Evolutionary conservation across 768 basidiomycete species (phyloP).

Genomic region (Leccinum uliginosum): DNA sequence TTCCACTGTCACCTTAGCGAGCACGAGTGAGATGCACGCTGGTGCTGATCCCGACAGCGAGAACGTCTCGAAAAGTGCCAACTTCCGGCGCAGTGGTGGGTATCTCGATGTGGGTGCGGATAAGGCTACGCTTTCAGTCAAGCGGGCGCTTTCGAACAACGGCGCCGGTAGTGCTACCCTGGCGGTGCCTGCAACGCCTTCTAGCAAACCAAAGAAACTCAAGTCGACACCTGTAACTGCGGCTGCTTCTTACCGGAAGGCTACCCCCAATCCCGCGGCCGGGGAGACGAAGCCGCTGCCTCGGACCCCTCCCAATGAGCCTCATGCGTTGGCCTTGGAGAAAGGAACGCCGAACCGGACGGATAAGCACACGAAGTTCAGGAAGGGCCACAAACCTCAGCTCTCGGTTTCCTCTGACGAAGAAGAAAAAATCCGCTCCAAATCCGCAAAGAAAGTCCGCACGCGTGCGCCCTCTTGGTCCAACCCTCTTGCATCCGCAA

Average conservation of each 20-base stretch:
- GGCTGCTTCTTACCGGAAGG: slow-evolving; percentile 4
- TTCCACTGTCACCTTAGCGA: slow-evolving; percentile 31
- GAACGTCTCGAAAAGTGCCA: slow-evolving; percentile 7
- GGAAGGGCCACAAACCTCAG: slow-evolving; percentile 36
- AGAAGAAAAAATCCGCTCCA: slow-evolving; percentile 62
- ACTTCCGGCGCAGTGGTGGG: slow-evolving; percentile 13
- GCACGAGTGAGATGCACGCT: slow-evolving; percentile 13
- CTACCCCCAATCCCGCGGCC: neutral
- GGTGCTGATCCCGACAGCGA: slow-evolving; percentile 9
- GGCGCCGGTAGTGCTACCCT: neutral
- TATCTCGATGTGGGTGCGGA: slow-evolving; percentile 12
- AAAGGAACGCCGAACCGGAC: slow-evolving; percentile 19
- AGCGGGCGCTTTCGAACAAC: slow-evolving; percentile 58
- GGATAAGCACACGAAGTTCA: slow-evolving; percentile 13
- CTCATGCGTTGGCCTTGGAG: slow-evolving; percentile 3
- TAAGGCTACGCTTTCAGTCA: slow-evolving; percentile 23
- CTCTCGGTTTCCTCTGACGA: slow-evolving; percentile 67
- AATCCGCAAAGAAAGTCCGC: slow-evolving; percentile 59
- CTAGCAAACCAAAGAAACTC: slow-evolving; percentile 15
- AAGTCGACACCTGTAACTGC: slow-evolving; percentile 1
- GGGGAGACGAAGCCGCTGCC: slow-evolving; percentile 13
- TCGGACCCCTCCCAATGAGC: slow-evolving; percentile 24
- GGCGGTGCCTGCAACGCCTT: slow-evolving; percentile 8
- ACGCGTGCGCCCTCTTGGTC: slow-evolving; percentile 33
- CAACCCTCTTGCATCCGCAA: slow-evolving; percentile 21